Percentiles rank a stretch among this genome's conserved stretches.
phyloP scores from a whole-genome alignment of 805 yeast genomes.

The Cyberlindnera mrakii region DNA sequence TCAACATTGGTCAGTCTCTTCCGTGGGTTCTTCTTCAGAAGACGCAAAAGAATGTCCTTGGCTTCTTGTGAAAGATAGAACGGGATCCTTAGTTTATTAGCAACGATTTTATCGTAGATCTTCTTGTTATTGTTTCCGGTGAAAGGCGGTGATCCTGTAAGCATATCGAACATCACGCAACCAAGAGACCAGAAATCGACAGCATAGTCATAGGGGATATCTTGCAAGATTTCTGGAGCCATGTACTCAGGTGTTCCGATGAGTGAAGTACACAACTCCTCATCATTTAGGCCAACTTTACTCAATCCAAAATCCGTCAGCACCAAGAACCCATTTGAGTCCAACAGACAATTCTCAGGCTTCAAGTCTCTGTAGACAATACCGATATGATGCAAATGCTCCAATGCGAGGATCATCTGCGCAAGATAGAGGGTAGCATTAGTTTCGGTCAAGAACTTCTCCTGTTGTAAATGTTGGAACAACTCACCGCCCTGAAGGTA shows the following conservation, averaged over 20 bases:
- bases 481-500: conserved; percentile 89
- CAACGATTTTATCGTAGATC: conserved; percentile 67
- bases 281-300: conserved; percentile 53
- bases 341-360: conserved; percentile 91
- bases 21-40: conserved; percentile 62
- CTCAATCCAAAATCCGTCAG: conserved; percentile 94
- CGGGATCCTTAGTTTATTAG: conserved; percentile 65
- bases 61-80: conserved; percentile 75
- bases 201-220: conserved; percentile 67
- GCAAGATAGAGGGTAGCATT: conserved; percentile 94
- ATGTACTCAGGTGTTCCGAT: conserved; percentile 80
- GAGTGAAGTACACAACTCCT: conserved; percentile 72
- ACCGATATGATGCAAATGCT: conserved; percentile 89
- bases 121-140: conserved; percentile 75
- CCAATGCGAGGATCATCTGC: conserved; percentile 85
- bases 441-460: conserved; percentile 85
- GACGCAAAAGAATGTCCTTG: conserved; percentile 61
- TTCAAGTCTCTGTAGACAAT: conserved; percentile 94
- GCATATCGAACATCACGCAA: conserved; percentile 70
- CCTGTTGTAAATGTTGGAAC: conserved; percentile 92
- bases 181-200: conserved; percentile 95
- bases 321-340: conserved; percentile 93
- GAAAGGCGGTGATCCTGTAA: conserved; percentile 85
- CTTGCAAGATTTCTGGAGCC: conserved; percentile 85
- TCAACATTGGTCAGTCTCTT: conserved; percentile 59